These are phyloP conservation scores for Parafenestella ontariensis DNA, from an alignment of 2,329 filamentous ascomycete species.

Conservation along the genomic window DNA sequence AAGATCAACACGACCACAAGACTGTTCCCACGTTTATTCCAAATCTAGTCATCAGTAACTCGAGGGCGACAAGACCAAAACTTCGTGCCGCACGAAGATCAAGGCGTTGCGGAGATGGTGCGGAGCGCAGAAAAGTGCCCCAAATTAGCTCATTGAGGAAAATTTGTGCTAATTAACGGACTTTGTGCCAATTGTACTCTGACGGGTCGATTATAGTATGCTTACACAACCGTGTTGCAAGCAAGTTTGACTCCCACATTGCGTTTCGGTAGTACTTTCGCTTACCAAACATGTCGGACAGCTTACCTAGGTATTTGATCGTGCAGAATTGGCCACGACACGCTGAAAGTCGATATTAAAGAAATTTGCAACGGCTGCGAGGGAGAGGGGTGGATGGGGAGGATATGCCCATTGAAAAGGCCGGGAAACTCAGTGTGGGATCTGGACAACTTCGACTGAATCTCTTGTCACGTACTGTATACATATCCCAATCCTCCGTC, in stretches of 20 bases:
- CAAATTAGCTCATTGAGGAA: slow-evolving; percentile 29
- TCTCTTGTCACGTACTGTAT: not conserved
- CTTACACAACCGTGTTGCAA: slow-evolving; percentile 31
- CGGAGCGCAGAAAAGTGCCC: slow-evolving; percentile 6
- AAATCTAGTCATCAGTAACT: slow-evolving; percentile 10
- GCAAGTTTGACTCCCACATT: slow-evolving; percentile 2
- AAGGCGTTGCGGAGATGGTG: slow-evolving; percentile 7
- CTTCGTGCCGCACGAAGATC: too few relatives aligned
- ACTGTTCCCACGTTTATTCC: not conserved
- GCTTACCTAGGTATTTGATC: slow-evolving; percentile 28
- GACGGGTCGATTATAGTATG: slow-evolving; percentile 32
- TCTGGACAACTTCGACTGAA: not conserved
- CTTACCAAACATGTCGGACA: slow-evolving; percentile 28
- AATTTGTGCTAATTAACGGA: slow-evolving; percentile 34
- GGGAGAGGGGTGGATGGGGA: too few relatives aligned
- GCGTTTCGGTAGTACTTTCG: slow-evolving; percentile 1
- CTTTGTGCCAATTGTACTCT: slow-evolving; percentile 8
- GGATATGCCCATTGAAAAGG: not conserved
- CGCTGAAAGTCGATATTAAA: too few relatives aligned
- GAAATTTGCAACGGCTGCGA: slow-evolving; percentile 21
- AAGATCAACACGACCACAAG: not conserved
- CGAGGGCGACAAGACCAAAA: slow-evolving; percentile 2
- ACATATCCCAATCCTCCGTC: not conserved
- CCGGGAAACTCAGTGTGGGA: not conserved
- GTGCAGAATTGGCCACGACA: not conserved